Percentiles rank a stretch among this genome's conserved stretches.
These are phyloP conservation scores for Pelomyxa schiedti DNA, from an alignment of 78 protist species.

Conservation along the genomic window DNA sequence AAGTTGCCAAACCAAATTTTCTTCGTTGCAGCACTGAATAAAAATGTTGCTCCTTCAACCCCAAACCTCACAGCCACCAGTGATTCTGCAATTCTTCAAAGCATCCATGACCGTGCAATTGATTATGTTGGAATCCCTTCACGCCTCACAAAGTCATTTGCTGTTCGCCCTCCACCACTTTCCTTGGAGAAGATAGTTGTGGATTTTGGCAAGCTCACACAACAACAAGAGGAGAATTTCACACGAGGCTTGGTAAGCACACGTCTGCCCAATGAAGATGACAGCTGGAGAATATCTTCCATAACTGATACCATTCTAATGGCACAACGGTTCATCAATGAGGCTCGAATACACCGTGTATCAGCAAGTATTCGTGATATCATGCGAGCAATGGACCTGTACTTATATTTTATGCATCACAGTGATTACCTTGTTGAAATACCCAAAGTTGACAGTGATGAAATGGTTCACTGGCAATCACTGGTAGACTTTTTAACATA, in stretches of 20 bases:
- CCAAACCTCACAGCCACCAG: too few relatives aligned
- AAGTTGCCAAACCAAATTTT: background rate
- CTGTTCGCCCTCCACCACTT: background rate
- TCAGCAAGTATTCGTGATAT: background rate
- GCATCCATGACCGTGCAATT: background rate
- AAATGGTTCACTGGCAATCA: too few relatives aligned
- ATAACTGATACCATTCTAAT: background rate
- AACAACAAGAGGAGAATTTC: background rate
- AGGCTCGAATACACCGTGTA: background rate
- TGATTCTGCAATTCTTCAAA: too few relatives aligned
- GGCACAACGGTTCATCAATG: background rate
- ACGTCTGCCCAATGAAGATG: too few relatives aligned
- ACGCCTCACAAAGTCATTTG: too few relatives aligned
- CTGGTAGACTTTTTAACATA: too few relatives aligned
- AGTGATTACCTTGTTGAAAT: too few relatives aligned
- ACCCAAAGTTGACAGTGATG: too few relatives aligned
- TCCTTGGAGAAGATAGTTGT: background rate
- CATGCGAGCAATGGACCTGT: background rate
- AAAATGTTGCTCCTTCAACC: background rate
- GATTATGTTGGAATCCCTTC: too few relatives aligned
- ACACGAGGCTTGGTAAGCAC: too few relatives aligned
- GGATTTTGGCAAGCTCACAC: background rate
- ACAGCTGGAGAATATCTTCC: too few relatives aligned
- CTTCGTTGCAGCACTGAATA: constrained; percentile 7
- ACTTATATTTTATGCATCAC: too few relatives aligned